Percentiles rank a stretch among this genome's conserved stretches.
These are phyloP conservation scores for Pezicula carpinea DNA, from an alignment of 2,329 filamentous ascomycete species.

Conservation along the genomic window DNA sequence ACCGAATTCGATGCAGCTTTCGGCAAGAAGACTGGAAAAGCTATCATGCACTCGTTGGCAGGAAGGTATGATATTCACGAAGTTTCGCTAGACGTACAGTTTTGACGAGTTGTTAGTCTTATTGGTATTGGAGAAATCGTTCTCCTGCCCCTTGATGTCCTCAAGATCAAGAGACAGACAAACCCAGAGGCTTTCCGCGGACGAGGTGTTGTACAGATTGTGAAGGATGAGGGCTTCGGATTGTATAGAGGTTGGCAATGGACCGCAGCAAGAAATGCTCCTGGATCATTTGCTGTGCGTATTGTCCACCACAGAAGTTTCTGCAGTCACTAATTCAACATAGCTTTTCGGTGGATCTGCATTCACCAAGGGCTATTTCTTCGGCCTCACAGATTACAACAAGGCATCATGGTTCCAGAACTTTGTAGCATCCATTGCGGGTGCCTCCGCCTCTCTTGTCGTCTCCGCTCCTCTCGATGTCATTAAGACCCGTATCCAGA, in stretches of 20 bases:
- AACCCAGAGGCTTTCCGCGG: constrained; percentile 98
- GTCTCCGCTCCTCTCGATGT: constrained; percentile 96
- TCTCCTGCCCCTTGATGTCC: constrained; percentile 87
- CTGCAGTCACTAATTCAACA: constrained; percentile 9
- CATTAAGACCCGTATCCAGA: constrained; percentile 97
- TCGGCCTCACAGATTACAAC: constrained; percentile 90
- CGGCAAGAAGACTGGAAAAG: constrained; percentile 95
- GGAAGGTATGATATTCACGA: constrained; percentile 57
- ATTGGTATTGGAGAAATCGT: constrained; percentile 98
- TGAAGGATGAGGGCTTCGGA: constrained; percentile 90
- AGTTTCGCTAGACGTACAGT: background rate
- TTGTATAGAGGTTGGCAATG: constrained; percentile 95
- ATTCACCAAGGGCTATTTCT: constrained; percentile 95
- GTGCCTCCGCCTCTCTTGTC: constrained; percentile 89
- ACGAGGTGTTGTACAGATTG: constrained; percentile 82
- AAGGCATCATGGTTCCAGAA: constrained; percentile 91
- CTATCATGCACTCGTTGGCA: constrained; percentile 94
- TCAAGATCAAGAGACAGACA: constrained; percentile 99
- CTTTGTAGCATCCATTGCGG: constrained; percentile 92
- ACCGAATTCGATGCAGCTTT: constrained; percentile 82
- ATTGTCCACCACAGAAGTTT: background rate
- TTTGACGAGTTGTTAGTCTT: constrained; percentile 47
- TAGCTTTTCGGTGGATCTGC: constrained; percentile 95
- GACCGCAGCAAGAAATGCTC: constrained; percentile 95
- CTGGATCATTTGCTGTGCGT: constrained; percentile 90